phyloP scores from a whole-genome alignment of 495 filamentous ascomycete species.

The Aspergillus ellipticus region DNA sequence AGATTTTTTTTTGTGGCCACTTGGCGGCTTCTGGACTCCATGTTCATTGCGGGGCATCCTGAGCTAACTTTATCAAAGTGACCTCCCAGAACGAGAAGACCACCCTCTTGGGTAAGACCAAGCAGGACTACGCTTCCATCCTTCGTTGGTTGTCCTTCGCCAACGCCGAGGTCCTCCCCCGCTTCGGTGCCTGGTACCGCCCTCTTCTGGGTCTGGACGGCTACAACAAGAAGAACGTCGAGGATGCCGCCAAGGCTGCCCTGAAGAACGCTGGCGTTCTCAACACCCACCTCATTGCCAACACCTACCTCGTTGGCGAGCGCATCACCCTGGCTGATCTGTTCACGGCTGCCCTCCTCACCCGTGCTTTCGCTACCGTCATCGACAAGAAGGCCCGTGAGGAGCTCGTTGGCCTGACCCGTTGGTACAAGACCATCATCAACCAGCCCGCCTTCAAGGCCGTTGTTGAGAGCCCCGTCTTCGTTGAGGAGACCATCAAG shows the following conservation, averaged over 20 bases:
- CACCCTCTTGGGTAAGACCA: slow-evolving; percentile 96
- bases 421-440: slow-evolving; percentile 92
- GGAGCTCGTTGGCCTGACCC: slow-evolving; percentile 75
- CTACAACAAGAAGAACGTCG: slow-evolving; percentile 98
- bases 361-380: slow-evolving; percentile 81
- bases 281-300: slow-evolving; percentile 81
- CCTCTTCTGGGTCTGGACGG: slow-evolving; percentile 75
- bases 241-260: slow-evolving; percentile 66
- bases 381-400: slow-evolving; percentile 84
- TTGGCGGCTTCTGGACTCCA: slow-evolving; percentile 3
- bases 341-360: slow-evolving; percentile 72
- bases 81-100: slow-evolving; percentile 99
- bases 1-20: slow-evolving; percentile 13
- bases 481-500: slow-evolving; percentile 83
- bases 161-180: slow-evolving; percentile 77
- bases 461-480: slow-evolving; percentile 65
- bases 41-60: slow-evolving; percentile 2
- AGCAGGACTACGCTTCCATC: slow-evolving; percentile 99
- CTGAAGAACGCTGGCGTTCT: slow-evolving; percentile 64
- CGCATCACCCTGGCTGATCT: slow-evolving; percentile 94
- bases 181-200: slow-evolving; percentile 79
- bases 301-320: slow-evolving; percentile 98
- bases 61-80: slow-evolving; percentile 55
- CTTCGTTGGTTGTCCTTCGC: slow-evolving; percentile 93
- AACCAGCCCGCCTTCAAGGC: slow-evolving; percentile 87